A percentile compares a stretch with the other conserved stretches of the same genome.
These are phyloP conservation scores for Elongisporangium senticosum DNA, from an alignment of 352 stramenopile species.

Conservation along the genomic window DNA sequence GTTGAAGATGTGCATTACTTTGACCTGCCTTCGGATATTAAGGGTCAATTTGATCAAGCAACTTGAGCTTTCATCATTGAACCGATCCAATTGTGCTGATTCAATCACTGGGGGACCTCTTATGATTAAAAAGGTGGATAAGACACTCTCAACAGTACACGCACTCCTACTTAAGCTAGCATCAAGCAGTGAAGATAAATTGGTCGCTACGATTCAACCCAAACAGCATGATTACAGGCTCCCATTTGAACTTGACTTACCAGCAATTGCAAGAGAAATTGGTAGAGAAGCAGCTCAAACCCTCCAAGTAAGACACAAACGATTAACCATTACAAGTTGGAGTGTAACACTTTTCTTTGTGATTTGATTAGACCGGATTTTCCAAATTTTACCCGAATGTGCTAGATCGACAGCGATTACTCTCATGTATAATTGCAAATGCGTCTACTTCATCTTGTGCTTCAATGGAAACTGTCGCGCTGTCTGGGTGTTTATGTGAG, in stretches of 20 bases:
- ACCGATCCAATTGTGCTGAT: not conserved
- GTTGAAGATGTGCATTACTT: conserved; percentile 13
- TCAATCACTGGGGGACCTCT: not conserved
- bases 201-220: not conserved
- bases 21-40: conserved; percentile 38
- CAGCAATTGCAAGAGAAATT: conserved; percentile 15
- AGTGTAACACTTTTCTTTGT: conserved; percentile 1
- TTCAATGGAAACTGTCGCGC: conserved; percentile 14
- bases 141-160: not conserved
- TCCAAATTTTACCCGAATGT: conserved; percentile 32
- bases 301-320: conserved; percentile 25
- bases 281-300: conserved; percentile 32
- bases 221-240: not conserved
- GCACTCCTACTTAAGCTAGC: not conserved
- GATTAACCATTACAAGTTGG: not conserved
- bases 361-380: conserved; percentile 39
- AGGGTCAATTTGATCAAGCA: conserved; percentile 37
- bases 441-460: not conserved
- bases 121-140: not conserved
- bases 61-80: not conserved
- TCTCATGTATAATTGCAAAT: conserved; percentile 17
- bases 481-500: conserved; percentile 22
- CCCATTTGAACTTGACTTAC: not conserved
- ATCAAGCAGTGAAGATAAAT: not conserved
- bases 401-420: conserved; percentile 6